Evolutionary conservation across 73 alveolate genomes (phyloP), one percentile per base, ranked within the genome.

Genomic region (Paramecium pentaurelia): DNA sequence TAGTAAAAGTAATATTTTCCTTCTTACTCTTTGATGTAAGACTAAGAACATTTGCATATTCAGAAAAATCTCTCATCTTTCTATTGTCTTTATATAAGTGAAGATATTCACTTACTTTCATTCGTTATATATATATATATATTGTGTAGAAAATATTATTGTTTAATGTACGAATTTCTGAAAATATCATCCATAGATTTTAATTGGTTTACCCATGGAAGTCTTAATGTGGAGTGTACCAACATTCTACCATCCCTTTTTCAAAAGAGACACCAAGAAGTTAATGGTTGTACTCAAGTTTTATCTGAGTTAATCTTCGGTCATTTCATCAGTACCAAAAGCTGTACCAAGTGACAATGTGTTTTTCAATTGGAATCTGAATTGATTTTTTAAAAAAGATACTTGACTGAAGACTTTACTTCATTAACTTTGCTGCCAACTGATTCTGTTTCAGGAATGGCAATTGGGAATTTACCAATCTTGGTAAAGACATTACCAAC

Each of bases 401-500:
- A 80, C 91, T 59, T 89, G 85, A 98, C 98, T 42, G 99, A 95
- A 32, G 99, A 95, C 92, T 94, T 95, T 87, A 95, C 96, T 94
- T 98, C 99, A 89, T 97, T 97, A 58, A 98, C 96, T 98, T 98
- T 97, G 45, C 75, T 95, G 93, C 86, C 87, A 45, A 98, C 96
- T 93, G 95, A 94, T 86, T 97, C 99, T 94, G 88, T 95, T 77
- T 96, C 98, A 93, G 99, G 95, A 95, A 98, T 96, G 96, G 97
- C 99, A 86, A 95, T 96, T 27, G 99, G 99, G 98, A 97, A 98
- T 96, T 94, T 97, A 71, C 99, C 99, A 95, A 98, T 97, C 95
- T 97, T 98, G 88, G 97, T 93, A 58, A 97, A 95, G 92, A 95
- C 94, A 90, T 98, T 99, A 95, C 99, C 99, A 86, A 98, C 96